Percentiles rank a stretch among this genome's conserved stretches.
Evolutionary conservation across 495 filamentous ascomycete genomes (phyloP).

Genomic region (Stereocaulon alpinum): DNA sequence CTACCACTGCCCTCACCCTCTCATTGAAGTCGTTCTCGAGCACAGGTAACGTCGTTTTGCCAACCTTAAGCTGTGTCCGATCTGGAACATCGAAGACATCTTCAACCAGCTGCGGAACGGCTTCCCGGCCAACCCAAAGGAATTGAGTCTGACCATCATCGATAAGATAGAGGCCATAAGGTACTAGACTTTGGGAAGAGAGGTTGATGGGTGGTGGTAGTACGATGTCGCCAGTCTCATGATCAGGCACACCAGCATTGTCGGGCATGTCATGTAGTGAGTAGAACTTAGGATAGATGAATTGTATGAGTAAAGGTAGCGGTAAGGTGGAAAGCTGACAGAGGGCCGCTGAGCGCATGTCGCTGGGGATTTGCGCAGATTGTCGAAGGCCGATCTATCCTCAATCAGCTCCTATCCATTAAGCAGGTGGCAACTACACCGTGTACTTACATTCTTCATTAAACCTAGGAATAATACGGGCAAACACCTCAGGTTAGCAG

Average conservation of each 20-base stretch:
- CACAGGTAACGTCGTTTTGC: constrained; percentile 75
- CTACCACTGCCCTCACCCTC: constrained; percentile 74
- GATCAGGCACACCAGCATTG: constrained; percentile 73
- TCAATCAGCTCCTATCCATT: constrained; percentile 23
- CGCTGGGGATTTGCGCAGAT: constrained; percentile 90
- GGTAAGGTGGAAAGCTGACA: constrained; percentile 89
- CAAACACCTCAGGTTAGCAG: constrained; percentile 77
- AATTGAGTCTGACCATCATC: constrained; percentile 97
- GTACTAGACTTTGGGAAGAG: constrained; percentile 75
- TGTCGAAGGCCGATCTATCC: constrained; percentile 78
- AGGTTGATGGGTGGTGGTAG: constrained; percentile 80
- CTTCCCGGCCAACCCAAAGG: constrained; percentile 90
- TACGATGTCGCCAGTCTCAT: constrained; percentile 73
- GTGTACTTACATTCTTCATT: constrained; percentile 71
- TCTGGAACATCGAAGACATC: constrained; percentile 87
- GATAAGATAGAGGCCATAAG: constrained; percentile 93
- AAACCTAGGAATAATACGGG: constrained; percentile 85
- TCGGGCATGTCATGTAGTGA: constrained; percentile 98
- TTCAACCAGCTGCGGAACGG: constrained; percentile 74
- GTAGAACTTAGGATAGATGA: constrained; percentile 90
- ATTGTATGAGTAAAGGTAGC: constrained; percentile 84
- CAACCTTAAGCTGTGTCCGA: constrained; percentile 71
- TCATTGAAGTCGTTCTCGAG: constrained; percentile 96
- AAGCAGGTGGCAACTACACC: not conserved
- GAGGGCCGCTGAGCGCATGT: constrained; percentile 87